phyloP scores from a whole-genome alignment of 495 filamentous ascomycete genomes.

The Mytilinidion resinicola region DNA sequence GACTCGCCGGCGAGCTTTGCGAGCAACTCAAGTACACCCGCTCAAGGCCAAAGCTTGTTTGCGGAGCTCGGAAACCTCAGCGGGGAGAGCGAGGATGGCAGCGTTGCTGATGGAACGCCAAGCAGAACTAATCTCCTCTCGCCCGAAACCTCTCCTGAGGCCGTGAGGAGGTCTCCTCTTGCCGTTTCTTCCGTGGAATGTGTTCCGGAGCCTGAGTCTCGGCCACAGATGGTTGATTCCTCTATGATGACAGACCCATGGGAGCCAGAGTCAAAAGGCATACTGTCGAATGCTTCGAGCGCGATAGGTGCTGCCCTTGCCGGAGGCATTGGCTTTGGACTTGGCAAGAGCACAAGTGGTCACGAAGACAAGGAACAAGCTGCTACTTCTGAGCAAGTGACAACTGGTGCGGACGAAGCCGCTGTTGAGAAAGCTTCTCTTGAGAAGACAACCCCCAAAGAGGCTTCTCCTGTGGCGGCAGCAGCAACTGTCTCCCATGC shows the following conservation, averaged over 20 bases:
- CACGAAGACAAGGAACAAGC: not conserved
- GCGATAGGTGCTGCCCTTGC: conserved; percentile 24
- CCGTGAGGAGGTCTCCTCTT: conserved; percentile 3
- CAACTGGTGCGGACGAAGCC: not conserved
- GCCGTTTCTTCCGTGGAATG: conserved; percentile 11
- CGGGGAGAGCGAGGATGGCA: conserved; percentile 53
- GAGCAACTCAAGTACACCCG: conserved; percentile 44
- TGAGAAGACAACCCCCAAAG: not conserved
- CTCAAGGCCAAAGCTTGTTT: conserved; percentile 73
- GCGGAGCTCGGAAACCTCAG: conserved; percentile 79
- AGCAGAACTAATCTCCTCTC: conserved; percentile 30
- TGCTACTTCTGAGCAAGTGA: not conserved
- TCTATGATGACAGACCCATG: conserved; percentile 79
- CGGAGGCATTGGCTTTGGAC: conserved; percentile 20
- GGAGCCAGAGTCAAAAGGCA: conserved; percentile 35
- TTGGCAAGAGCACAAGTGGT: not conserved
- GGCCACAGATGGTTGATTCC: conserved; percentile 46
- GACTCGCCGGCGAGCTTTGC: conserved; percentile 56
- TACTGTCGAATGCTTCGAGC: conserved; percentile 5
- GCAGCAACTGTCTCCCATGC: not conserved
- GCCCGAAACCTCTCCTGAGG: conserved; percentile 26
- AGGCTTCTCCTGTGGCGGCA: not conserved
- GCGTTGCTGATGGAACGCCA: conserved; percentile 42
- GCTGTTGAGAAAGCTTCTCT: not conserved
- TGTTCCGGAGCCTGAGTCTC: conserved; percentile 21